Base-by-base conservation (phyloP, 2,329 filamentous ascomycete genomes). In the Hymenoscyphus occultus region DNA sequence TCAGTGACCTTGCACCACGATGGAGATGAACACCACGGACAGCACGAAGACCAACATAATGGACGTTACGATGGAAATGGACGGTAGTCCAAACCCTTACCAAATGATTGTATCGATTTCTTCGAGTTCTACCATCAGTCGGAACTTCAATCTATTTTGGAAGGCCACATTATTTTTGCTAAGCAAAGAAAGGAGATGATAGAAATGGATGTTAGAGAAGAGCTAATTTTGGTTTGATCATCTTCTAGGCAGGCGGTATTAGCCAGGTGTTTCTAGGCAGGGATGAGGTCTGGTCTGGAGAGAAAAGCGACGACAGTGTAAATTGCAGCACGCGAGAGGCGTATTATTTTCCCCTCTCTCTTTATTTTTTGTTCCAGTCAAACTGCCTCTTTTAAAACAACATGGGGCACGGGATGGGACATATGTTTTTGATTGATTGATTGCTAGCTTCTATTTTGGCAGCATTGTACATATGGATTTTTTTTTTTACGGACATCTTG, bases 1-100 rank as follows among this genome's bases (percentile, higher is more conserved):
- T 96, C 92, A 76, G 93, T 99, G 54, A 99, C 95, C 60, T 82
- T 99, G 67, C 94, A 98, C 77, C 95, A 99, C 75, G 95, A 98
- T 64, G 95, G 93, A 16, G 94, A 97, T 71, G 91, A 93, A 7
- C 59, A 68, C 32, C 19, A 51, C 19, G 45, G n/a, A 51, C 71
- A 73, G 56, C 69, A 67, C 19, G 71, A 72, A 39, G 72, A 74
- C 64, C 70, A 69, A 39, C 70, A 74, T 61, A 75, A 75, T 51
- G 72, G 72, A 39, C 68, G 72, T 56, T 74, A 75, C 57, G 72
- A 74, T 60, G 67, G 69, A n/a, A 48, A 48, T n/a, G 56, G 63
- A 31, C 22, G 57, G 35, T 64, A 42, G 57, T 7, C 22, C 22
- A 35, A n/a, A 35, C 9, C 40, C 10, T 35, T 28, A n/a, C 12